A percentile compares a stretch with the other conserved stretches of the same genome.
These are phyloP conservation scores for Elasticomyces elasticus DNA, from an alignment of 495 filamentous ascomycete species.

Conservation along the genomic window DNA sequence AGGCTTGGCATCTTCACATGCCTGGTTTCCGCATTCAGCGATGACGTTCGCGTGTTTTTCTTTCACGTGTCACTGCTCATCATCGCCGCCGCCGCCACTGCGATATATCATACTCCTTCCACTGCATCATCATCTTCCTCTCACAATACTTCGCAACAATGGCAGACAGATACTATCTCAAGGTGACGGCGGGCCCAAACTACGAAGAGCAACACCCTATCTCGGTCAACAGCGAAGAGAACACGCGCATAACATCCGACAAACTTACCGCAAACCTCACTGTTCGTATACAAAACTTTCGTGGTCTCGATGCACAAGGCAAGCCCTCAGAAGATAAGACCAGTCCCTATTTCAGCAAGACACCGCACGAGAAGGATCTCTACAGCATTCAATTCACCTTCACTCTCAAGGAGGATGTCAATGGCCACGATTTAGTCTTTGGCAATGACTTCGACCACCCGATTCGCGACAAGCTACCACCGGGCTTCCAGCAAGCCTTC, in stretches of 20 bases:
- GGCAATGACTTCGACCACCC: conserved; percentile 90
- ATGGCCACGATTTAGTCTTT: conserved; percentile 66
- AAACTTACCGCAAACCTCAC: conserved; percentile 50
- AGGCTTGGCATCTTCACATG: too few relatives aligned
- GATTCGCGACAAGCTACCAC: conserved; percentile 74
- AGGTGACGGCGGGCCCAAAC: conserved; percentile 61
- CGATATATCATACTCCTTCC: too few relatives aligned
- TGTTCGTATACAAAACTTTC: conserved; percentile 60
- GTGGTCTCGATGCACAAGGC: conserved; percentile 32
- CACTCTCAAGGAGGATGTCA: conserved; percentile 54
- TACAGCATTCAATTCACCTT: conserved; percentile 76
- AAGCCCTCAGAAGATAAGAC: conserved; percentile 29
- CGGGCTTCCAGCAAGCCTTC: conserved; percentile 71
- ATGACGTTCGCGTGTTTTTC: conserved; percentile 1
- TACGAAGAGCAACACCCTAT: conserved; percentile 62
- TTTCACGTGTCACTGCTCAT: not conserved
- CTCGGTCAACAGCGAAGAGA: conserved; percentile 56
- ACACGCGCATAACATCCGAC: conserved; percentile 47
- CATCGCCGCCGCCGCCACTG: not conserved
- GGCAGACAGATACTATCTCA: conserved; percentile 53
- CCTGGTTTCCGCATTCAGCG: not conserved
- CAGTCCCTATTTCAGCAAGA: conserved; percentile 62
- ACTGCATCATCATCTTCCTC: not conserved
- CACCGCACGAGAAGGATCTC: conserved; percentile 59
- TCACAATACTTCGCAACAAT: conserved; percentile 13